Evolutionary conservation across 2,329 filamentous ascomycete genomes (phyloP).

Genomic region (Diaporthe sp.): DNA sequence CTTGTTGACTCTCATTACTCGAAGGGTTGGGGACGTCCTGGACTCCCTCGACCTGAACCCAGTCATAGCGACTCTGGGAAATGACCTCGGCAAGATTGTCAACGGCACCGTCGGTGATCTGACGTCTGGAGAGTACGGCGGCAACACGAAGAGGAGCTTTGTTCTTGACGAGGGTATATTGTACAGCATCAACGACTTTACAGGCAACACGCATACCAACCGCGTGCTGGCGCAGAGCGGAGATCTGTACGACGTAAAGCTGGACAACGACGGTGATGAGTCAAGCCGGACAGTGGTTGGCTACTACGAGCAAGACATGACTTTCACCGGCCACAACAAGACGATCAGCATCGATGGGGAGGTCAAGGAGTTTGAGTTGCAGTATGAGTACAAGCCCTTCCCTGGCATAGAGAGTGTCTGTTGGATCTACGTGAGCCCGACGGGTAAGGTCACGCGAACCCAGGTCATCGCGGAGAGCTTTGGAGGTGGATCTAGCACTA

Average conservation of each 20-base stretch:
- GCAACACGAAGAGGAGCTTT: conserved; percentile 29
- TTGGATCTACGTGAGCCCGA: conserved; percentile 61
- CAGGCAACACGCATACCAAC: conserved; percentile 67
- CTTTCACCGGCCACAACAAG: conserved; percentile 66
- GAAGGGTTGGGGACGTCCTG: conserved; percentile 64
- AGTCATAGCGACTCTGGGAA: conserved; percentile 66
- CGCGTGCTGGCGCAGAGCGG: conserved; percentile 68
- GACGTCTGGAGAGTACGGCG: conserved; percentile 39
- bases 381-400: conserved; percentile 67
- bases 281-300: conserved; percentile 58
- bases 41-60: conserved; percentile 72
- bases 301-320: conserved; percentile 64
- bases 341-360: conserved; percentile 58
- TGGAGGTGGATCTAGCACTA: conserved; percentile 65
- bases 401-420: conserved; percentile 58
- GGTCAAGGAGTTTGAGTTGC: conserved; percentile 60
- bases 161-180: conserved; percentile 53
- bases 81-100: conserved; percentile 61
- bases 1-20: neutral
- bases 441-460: conserved; percentile 62
- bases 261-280: conserved; percentile 66
- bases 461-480: conserved; percentile 64
- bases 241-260: conserved; percentile 63
- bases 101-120: conserved; percentile 52
- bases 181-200: conserved; percentile 72